Base-by-base conservation (phyloP, 2,329 filamentous ascomycete genomes). In the Mycosphaerelloides madeirae region DNA sequence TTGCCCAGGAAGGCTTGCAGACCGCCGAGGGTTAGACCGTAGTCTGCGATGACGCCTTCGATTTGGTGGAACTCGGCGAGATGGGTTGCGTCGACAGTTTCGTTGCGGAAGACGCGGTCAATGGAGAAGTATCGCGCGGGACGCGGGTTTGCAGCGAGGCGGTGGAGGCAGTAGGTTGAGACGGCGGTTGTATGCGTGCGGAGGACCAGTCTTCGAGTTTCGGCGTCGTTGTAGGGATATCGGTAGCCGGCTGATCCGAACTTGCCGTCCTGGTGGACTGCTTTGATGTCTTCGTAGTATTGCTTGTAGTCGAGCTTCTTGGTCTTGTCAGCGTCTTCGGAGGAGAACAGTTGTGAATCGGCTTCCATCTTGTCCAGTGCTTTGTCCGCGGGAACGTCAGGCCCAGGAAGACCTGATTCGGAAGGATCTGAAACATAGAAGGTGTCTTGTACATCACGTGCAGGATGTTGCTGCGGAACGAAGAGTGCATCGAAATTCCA, bases 401-500 rank as follows among this genome's bases (percentile, higher is more conserved):
- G 71, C 11, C 78, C 75, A 11, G 80, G 80, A 52, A 70, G 73
- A 63, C 90, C 89, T 29, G 88, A 90, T 46, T 70, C 71, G 48
- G 81, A 75, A 35, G 93, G 93, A 62, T 98, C 90, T 31, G 89
- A 89, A 62, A 97, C 91, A 75, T 96, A 98, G 75, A 97, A 97
- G 44, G 93, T 97, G 63, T 98, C 93, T 76, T 98, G 93, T 56
- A 96, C 77, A 67, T 98, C 93, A 65, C 93, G 87, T 48, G 93
- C 93, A 40, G 93, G 93, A 68, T 98, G 93, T 76, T 98, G 93
- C 71, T 95, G 93, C 22, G 91, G 91, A 41, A 97, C 91, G 68
- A 91, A 96, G 52, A 98, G 87, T 18, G 90, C 83, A 64, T 97
- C 91, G 68, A 97, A 97, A 71, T 97, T 97, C 89, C 93, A 98